phyloP scores from a whole-genome alignment of 768 basidiomycete species.

The Lactifluus pinguis region DNA sequence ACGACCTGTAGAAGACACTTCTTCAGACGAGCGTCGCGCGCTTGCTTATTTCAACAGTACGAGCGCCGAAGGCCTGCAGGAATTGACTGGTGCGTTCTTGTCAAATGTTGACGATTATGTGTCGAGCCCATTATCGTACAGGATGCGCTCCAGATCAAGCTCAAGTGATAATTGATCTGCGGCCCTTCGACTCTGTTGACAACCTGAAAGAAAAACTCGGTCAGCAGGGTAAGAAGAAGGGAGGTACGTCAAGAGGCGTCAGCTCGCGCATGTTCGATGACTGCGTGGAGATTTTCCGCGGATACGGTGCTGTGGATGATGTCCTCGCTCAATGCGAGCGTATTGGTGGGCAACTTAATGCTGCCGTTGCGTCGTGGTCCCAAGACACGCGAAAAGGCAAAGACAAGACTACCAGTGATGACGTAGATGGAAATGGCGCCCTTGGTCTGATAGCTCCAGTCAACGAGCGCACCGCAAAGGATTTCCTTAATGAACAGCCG shows the following conservation, averaged over 20 bases:
- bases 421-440: constrained; percentile 48
- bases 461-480: constrained; percentile 37
- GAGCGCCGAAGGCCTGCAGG: constrained; percentile 54
- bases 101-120: neutral
- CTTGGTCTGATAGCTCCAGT: constrained; percentile 43
- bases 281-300: constrained; percentile 72
- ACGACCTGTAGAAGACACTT: constrained; percentile 25
- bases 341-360: constrained; percentile 66
- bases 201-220: constrained; percentile 70
- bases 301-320: constrained; percentile 81
- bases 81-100: constrained; percentile 53
- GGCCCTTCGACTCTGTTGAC: constrained; percentile 71
- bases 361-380: constrained; percentile 75
- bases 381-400: constrained; percentile 25
- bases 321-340: constrained; percentile 83
- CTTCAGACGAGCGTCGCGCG: constrained; percentile 40
- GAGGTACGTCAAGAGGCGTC: constrained; percentile 71
- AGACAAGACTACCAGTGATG: constrained; percentile 32
- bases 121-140: constrained; percentile 24
- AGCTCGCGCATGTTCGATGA: constrained; percentile 89
- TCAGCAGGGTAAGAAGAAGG: constrained; percentile 67
- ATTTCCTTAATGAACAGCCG: constrained; percentile 74
- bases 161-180: constrained; percentile 59
- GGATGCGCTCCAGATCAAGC: constrained; percentile 82
- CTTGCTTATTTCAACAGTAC: constrained; percentile 64